Evolutionary conservation across 768 basidiomycete species (phyloP).

Genomic region (Pleurotus tuber-regium): DNA sequence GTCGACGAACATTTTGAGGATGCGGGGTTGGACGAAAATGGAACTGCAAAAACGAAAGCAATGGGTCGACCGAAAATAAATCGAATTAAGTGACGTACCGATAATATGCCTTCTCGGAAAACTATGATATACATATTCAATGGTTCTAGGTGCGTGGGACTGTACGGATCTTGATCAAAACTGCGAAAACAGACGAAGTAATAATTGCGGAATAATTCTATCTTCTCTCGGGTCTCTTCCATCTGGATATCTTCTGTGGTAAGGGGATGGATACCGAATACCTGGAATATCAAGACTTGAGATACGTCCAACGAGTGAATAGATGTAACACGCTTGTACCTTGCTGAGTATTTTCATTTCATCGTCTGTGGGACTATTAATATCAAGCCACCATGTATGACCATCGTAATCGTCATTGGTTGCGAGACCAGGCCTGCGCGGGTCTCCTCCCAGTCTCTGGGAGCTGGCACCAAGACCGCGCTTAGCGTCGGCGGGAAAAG

Average conservation of each 20-base stretch:
- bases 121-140: constrained; percentile 99
- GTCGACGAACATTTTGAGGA: constrained; percentile 94
- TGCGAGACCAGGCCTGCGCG: constrained; percentile 1
- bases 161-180: constrained; percentile 98
- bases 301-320: not conserved
- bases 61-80: not conserved
- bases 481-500: constrained; percentile 2
- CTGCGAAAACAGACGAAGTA: constrained; percentile 99
- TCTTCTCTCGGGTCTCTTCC: constrained; percentile 99
- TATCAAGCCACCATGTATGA: constrained; percentile 97
- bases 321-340: constrained; percentile 37
- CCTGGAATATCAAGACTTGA: constrained; percentile 42
- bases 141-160: constrained; percentile 95
- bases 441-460: constrained; percentile 5
- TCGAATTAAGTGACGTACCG: constrained; percentile 49
- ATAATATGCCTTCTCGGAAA: constrained; percentile 94
- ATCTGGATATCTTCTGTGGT: constrained; percentile 99
- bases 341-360: constrained; percentile 98
- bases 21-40: constrained; percentile 98
- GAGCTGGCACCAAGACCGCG: not conserved
- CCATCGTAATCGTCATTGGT: constrained; percentile 50
- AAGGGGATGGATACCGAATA: constrained; percentile 94
- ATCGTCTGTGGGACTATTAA: constrained; percentile 91
- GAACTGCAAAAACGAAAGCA: constrained; percentile 51
- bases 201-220: constrained; percentile 97